Evolutionary conservation across 306 rosid species (phyloP), one percentile per base, ranked within the genome.

Genomic region (Parietaria judaica): DNA sequence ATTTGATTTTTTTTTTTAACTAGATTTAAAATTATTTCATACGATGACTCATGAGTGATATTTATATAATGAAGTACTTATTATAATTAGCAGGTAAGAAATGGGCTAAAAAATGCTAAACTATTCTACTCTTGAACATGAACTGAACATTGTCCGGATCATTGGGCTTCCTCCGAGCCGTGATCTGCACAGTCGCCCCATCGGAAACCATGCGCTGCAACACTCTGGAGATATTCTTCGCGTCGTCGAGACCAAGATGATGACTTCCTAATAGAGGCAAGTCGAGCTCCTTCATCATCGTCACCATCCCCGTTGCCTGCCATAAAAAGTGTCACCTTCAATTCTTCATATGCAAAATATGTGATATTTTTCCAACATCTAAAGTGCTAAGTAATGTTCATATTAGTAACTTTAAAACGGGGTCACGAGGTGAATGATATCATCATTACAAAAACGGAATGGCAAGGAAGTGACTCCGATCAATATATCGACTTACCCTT

Each of bases 171-270:
- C 92, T 85, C 70, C 79, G 69, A 0, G 89, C 98, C 4, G 95
- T 85, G 70, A 88, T 77, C 74, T 81, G 84, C 58, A 88, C 9
- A 38, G 67, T 62, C 5, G 92, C 98, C 54, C 96, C 98, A 63
- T 88, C 92, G 39, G 75, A 72, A 63, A 91, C 85, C 98, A 91
- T 78, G 57, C 70, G 87, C 56, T 81, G 96, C 54, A 88, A 64
- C 14, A 85, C 95, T 73, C 96, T 81, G 46, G 87, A 60, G 46
- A 91, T 88, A 88, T 88, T 91, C 88, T 80, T 81, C 31, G 90
- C 75, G 74, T 91, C 98, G 65, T 91, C 98, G 69, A 91, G 83
- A 48, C 98, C 98, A 66, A 91, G 98, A 79, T 91, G 98, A 76
- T 88, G 96, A 65, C 96, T 88, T 85, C 96, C 98, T 67, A 63